phyloP scores from a whole-genome alignment of 306 rosid species.

The Trifolium repens region DNA sequence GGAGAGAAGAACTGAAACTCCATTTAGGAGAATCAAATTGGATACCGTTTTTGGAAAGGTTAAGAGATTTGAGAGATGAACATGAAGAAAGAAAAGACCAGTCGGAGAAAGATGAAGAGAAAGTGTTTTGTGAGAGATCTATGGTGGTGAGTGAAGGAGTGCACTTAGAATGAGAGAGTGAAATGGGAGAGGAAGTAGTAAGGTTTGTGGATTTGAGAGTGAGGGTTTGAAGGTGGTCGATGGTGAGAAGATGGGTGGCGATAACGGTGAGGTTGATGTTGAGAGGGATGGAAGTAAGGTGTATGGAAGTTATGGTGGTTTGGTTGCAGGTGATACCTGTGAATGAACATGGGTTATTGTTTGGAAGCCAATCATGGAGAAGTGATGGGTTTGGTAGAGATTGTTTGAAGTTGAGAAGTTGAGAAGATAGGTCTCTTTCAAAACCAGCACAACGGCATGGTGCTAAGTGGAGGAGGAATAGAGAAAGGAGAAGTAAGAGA shows the following conservation, averaged over 20 bases:
- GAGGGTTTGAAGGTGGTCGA: slow-evolving; percentile 63
- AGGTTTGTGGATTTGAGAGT: slow-evolving; percentile 56
- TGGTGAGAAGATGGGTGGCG: slow-evolving; percentile 51
- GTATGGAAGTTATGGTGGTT: slow-evolving; percentile 61
- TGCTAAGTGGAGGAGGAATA: slow-evolving; percentile 29
- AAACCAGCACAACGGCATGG: slow-evolving; percentile 3
- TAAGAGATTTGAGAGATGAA: slow-evolving; percentile 57
- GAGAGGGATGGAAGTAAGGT: slow-evolving; percentile 56
- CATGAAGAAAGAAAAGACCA: slow-evolving; percentile 55
- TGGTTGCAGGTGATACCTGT: slow-evolving; percentile 65
- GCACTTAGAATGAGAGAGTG: slow-evolving; percentile 51
- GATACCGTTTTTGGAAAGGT: slow-evolving; percentile 64
- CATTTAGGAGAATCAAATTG: not conserved
- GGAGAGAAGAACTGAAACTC: slow-evolving; percentile 43
- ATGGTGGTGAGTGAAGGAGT: slow-evolving; percentile 52
- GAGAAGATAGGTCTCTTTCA: slow-evolving; percentile 37
- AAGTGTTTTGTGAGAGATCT: slow-evolving; percentile 75
- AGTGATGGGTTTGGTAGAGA: slow-evolving; percentile 56
- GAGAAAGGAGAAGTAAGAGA: slow-evolving; percentile 26
- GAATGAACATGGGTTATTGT: slow-evolving; percentile 64
- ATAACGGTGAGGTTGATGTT: slow-evolving; percentile 61
- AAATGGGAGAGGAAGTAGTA: slow-evolving; percentile 42
- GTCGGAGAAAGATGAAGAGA: slow-evolving; percentile 59
- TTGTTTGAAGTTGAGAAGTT: slow-evolving; percentile 70
- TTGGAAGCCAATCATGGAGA: slow-evolving; percentile 67